A percentile compares a stretch with the other conserved stretches of the same genome.
phyloP scores from a whole-genome alignment of 768 basidiomycete species.

The Tephrocybe sp. region DNA sequence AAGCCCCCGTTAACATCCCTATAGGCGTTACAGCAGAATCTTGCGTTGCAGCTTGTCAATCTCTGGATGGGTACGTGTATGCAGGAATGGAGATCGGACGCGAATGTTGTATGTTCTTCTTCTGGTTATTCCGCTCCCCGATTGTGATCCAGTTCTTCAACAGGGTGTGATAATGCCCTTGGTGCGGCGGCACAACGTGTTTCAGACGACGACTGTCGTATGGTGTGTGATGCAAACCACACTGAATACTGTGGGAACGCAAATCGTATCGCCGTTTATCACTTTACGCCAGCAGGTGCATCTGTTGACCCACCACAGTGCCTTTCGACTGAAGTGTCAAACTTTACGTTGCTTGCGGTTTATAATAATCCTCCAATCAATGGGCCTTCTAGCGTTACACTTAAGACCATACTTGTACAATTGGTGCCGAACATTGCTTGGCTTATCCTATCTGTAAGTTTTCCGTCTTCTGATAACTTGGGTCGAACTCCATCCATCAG shows the following conservation, averaged over 20 bases:
- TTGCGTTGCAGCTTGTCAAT: conserved; percentile 45
- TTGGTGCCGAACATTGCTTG: conserved; percentile 36
- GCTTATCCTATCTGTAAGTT: conserved; percentile 38
- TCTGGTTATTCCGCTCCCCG: neutral
- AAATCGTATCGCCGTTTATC: conserved; percentile 36
- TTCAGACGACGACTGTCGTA: conserved; percentile 37
- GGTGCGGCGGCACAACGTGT: conserved; percentile 31
- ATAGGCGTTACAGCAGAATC: conserved; percentile 45
- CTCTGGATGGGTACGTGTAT: conserved; percentile 32
- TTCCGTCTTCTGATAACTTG: neutral
- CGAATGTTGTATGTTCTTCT: conserved; percentile 43
- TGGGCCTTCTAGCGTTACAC: conserved; percentile 25
- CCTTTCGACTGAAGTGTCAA: conserved; percentile 25
- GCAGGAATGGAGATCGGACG: conserved; percentile 46
- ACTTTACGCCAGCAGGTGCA: conserved; percentile 25
- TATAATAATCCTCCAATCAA: conserved; percentile 31
- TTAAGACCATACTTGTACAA: conserved; percentile 36
- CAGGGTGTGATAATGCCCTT: conserved; percentile 38
- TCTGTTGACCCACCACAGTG: conserved; percentile 26
- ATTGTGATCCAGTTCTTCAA: neutral
- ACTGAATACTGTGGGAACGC: conserved; percentile 37
- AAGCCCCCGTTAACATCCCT: conserved; percentile 35
- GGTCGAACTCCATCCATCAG: neutral
- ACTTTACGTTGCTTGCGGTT: conserved; percentile 35
- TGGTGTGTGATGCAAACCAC: conserved; percentile 34